Evolutionary conservation across 2,329 filamentous ascomycete species (phyloP), one percentile per base, ranked within the genome.

Genomic region (Verticillium isaacii): DNA sequence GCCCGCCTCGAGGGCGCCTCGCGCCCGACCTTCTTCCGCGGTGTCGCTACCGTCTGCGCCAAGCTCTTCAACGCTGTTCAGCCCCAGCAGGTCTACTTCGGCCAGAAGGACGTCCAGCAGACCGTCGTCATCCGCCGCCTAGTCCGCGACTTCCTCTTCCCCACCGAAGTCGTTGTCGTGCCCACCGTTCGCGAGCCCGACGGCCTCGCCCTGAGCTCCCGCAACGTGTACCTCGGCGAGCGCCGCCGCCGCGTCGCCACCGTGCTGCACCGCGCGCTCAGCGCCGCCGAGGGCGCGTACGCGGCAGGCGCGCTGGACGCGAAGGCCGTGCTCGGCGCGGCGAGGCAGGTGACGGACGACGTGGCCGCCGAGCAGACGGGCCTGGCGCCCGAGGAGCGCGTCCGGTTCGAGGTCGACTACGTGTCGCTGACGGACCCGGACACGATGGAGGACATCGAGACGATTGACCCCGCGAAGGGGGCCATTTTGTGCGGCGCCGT

Each of bases 61-160:
- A 99, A 95, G 74, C 75, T 80, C 29, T 80, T 80, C 72, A 79
- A 78, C 66, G 73, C 78, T 23, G 75, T 80, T 19, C 78, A 79
- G 69, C 88, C 90, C 0, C 88, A 92, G 63, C 81, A 84, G 5
- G 90, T 90, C 23, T 93, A 97, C 77, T 97, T 99, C 79, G 95
- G 95, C 4, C 95, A 98, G 75, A 99, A 99, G 78, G 95, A 99
- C 74, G 87, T 97, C 23, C 95, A 99, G 80, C 95, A 99, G 77
- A 96, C 93, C 0, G 91, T 96, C 19, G 85, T 99, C 12, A 91
- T 99, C 70, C 88, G 86, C 70, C 87, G 90, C 55, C 88, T 99
- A 85, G 90, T 97, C 36, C 83, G 87, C 67, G 95, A 99, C 74
- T 93, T 99, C 67, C 87, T 93, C 73, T 75, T 98, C 50, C 86